phyloP scores from a whole-genome alignment of 2,329 filamentous ascomycete species.

The Phaeosphaeria sp. region DNA sequence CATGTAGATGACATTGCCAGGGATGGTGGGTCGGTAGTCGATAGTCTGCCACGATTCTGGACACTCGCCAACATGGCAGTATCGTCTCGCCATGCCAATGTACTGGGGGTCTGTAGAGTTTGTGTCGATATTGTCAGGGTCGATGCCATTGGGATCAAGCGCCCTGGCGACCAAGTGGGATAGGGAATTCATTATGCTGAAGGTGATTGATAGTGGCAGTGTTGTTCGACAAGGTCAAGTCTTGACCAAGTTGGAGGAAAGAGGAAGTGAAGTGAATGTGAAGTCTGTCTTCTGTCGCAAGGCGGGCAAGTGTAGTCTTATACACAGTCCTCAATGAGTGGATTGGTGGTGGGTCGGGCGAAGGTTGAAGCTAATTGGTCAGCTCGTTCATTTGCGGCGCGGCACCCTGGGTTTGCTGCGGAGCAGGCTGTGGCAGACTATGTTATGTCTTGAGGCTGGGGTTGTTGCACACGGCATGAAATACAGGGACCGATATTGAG shows the following conservation, averaged over 20 bases:
- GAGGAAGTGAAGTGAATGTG: background rate
- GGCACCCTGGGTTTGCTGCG: constrained; percentile 2
- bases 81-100: constrained; percentile 26
- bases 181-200: constrained; percentile 8
- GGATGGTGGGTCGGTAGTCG: constrained; percentile 59
- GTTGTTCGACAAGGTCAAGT: background rate
- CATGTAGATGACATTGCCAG: constrained; percentile 60
- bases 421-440: background rate
- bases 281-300: background rate
- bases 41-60: constrained; percentile 56
- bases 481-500: constrained; percentile 1
- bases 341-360: background rate
- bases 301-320: constrained; percentile 5
- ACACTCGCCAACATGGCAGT: constrained; percentile 49
- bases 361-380: constrained; percentile 9
- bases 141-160: constrained; percentile 24
- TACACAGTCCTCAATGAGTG: constrained; percentile 1
- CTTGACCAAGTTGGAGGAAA: background rate
- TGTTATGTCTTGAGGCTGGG: background rate
- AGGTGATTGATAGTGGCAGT: background rate
- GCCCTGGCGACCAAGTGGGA: constrained; percentile 10
- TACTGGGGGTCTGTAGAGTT: constrained; percentile 20
- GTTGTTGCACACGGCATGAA: constrained; percentile 1
- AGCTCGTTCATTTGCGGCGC: constrained; percentile 9
- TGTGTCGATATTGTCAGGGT: constrained; percentile 27